phyloP scores from a whole-genome alignment of 23 red algal species.

The Cyanidium caldarium region DNA sequence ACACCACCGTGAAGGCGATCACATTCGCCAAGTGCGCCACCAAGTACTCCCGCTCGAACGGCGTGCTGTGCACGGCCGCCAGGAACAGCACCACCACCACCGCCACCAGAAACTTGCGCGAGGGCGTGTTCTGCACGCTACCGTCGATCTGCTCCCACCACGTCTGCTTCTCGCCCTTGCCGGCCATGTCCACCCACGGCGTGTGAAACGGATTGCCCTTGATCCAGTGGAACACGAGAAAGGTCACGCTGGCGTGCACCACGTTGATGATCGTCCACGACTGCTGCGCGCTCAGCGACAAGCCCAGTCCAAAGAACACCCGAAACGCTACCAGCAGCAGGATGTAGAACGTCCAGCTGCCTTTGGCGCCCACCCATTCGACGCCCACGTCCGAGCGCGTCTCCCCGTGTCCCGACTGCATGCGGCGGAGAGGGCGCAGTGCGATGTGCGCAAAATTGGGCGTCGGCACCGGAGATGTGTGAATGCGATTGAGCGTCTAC shows the following conservation, averaged over 20 bases:
- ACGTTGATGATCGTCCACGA: constrained; percentile 80
- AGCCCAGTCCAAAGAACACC: constrained; percentile 46
- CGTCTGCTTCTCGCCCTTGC: constrained; percentile 45
- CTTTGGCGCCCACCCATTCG: constrained; percentile 72
- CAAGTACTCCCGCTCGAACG: constrained; percentile 15
- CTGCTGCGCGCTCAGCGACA: constrained; percentile 22
- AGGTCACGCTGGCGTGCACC: constrained; percentile 71
- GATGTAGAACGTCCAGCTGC: constrained; percentile 79
- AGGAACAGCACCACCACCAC: constrained; percentile 58
- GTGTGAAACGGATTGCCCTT: constrained; percentile 87
- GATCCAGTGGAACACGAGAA: constrained; percentile 92
- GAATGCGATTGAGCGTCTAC: no score
- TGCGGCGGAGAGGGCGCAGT: not conserved
- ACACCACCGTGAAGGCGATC: constrained; percentile 45
- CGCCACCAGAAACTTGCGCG: constrained; percentile 67
- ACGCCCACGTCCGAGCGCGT: constrained; percentile 78
- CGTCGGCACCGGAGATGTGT: no score
- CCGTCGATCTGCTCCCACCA: constrained; percentile 95
- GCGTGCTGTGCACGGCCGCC: constrained; percentile 37
- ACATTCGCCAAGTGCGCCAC: constrained; percentile 45
- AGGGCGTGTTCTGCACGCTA: constrained; percentile 64
- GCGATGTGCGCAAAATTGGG: no score
- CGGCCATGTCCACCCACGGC: constrained; percentile 34
- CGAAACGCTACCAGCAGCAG: constrained; percentile 43
- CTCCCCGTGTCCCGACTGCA: constrained; percentile 89